Conservation (phyloP, 306 rosid species). For the Lathyrus aphaca region DNA sequence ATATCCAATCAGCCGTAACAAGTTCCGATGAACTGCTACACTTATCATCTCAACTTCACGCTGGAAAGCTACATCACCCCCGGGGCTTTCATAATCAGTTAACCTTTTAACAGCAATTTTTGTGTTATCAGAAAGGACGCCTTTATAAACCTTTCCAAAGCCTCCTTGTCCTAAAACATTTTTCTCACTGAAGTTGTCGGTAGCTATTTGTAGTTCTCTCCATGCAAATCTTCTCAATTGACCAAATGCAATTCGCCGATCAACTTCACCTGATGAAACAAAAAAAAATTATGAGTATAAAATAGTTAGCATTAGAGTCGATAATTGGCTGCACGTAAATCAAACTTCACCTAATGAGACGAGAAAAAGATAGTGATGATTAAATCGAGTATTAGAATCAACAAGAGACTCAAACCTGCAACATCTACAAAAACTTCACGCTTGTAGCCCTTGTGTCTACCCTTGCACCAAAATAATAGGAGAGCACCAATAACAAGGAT, state of each 20-base stretch:
- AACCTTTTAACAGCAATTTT: constrained; percentile 95
- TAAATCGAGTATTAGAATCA: neutral
- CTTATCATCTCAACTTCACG: constrained; percentile 99
- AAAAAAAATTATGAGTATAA: neutral
- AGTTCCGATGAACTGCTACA: constrained; percentile 91
- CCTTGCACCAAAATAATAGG: constrained; percentile 62
- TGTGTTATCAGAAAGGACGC: constrained; percentile 83
- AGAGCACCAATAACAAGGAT: constrained; percentile 58
- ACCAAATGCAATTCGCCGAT: constrained; percentile 94
- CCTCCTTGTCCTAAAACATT: constrained; percentile 98
- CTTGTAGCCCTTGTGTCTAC: constrained; percentile 65
- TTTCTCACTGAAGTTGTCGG: constrained; percentile 88
- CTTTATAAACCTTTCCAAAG: constrained; percentile 97
- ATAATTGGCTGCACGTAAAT: neutral
- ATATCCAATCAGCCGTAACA: constrained; percentile 85
- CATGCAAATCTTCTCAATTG: constrained; percentile 87
- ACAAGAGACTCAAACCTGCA: constrained; percentile 70
- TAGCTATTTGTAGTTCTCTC: constrained; percentile 93
- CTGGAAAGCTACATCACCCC: constrained; percentile 96
- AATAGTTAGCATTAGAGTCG: constrained; percentile 1
- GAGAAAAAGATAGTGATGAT: constrained; percentile 8
- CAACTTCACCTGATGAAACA: constrained; percentile 81
- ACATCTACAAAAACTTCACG: constrained; percentile 92
- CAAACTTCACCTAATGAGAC: constrained; percentile 64
- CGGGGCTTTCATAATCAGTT: constrained; percentile 94